Percentiles rank a stretch among this genome's conserved stretches.
These are phyloP conservation scores for Moesziomyces sp. DNA, from an alignment of 1,284 basidiomycete species.

Conservation along the genomic window DNA sequence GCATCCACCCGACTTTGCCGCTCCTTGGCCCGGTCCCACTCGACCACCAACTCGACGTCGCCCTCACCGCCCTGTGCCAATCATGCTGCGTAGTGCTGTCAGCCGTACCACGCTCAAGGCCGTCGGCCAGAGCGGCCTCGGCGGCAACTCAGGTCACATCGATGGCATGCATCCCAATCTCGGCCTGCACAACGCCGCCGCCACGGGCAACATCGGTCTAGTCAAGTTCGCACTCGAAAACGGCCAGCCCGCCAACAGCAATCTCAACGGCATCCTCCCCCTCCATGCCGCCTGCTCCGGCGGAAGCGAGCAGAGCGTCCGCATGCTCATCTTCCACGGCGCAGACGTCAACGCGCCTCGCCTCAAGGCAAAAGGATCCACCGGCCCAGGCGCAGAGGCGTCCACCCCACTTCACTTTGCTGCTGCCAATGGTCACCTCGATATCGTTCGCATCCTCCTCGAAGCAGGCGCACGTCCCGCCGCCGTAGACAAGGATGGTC, in stretches of 20 bases:
- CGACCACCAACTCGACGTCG: not conserved
- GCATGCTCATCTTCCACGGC: conserved; percentile 59
- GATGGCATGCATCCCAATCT: conserved; percentile 50
- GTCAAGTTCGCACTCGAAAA: conserved; percentile 64
- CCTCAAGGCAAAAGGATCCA: conserved; percentile 35
- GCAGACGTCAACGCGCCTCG: conserved; percentile 60
- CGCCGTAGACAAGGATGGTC: conserved; percentile 51
- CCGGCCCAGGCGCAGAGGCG: conserved; percentile 56
- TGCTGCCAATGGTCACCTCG: conserved; percentile 62
- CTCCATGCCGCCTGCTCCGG: conserved; percentile 63
- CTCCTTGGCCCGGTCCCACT: not conserved
- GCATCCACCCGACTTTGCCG: not conserved
- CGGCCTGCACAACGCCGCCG: conserved; percentile 61
- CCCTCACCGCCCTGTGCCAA: not conserved
- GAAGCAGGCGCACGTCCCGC: conserved; percentile 57
- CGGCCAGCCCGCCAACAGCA: conserved; percentile 57
- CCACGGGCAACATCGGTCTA: conserved; percentile 60
- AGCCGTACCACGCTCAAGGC: conserved; percentile 45
- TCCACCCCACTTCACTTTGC: conserved; percentile 66
- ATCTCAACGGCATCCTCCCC: conserved; percentile 62
- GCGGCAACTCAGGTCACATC: conserved; percentile 19
- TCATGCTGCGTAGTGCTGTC: conserved; percentile 44
- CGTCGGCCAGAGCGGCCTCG: conserved; percentile 34
- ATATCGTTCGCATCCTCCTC: conserved; percentile 57
- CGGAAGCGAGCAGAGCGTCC: conserved; percentile 52